Evolutionary conservation across 2,329 filamentous ascomycete genomes (phyloP).

Genomic region (Cladosporium phlei): DNA sequence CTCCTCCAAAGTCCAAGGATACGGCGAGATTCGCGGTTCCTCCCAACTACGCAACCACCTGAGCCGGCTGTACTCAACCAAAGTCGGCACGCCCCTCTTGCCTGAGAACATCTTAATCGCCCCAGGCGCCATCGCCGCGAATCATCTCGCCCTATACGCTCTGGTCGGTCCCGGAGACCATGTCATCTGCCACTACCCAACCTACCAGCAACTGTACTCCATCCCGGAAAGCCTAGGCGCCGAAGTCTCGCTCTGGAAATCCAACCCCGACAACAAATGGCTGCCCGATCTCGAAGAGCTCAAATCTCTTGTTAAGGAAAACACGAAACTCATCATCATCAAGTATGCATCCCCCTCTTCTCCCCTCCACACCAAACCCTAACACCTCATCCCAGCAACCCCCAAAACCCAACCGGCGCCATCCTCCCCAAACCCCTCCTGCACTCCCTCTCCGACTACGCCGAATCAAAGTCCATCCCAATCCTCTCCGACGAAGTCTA

Average conservation of each 20-base stretch:
- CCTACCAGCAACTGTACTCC: constrained; percentile 78
- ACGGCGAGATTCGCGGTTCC: constrained; percentile 69
- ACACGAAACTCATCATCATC: constrained; percentile 67
- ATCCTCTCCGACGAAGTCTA: constrained; percentile 79
- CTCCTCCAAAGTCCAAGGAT: constrained; percentile 59
- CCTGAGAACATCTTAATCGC: constrained; percentile 68
- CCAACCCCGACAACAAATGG: constrained; percentile 61
- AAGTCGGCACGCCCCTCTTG: constrained; percentile 44
- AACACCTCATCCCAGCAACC: constrained; percentile 56
- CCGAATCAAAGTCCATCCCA: constrained; percentile 57
- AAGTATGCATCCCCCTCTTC: constrained; percentile 37
- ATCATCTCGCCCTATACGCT: constrained; percentile 72
- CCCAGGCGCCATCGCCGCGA: constrained; percentile 77
- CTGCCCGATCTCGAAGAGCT: constrained; percentile 64
- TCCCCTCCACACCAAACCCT: neutral
- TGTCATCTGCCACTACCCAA: constrained; percentile 80
- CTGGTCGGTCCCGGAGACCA: constrained; percentile 71
- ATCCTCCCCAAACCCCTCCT: constrained; percentile 61
- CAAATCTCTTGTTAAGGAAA: constrained; percentile 58
- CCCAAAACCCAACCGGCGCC: constrained; percentile 77
- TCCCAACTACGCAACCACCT: constrained; percentile 59
- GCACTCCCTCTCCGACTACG: constrained; percentile 58
- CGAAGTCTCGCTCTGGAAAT: constrained; percentile 72
- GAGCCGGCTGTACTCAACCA: constrained; percentile 59
- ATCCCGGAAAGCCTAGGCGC: constrained; percentile 71